Evolutionary conservation across 371 early-diverging fungal genomes (phyloP), one percentile per base, ranked within the genome.

Genomic region (Mucor lusitanicus): DNA sequence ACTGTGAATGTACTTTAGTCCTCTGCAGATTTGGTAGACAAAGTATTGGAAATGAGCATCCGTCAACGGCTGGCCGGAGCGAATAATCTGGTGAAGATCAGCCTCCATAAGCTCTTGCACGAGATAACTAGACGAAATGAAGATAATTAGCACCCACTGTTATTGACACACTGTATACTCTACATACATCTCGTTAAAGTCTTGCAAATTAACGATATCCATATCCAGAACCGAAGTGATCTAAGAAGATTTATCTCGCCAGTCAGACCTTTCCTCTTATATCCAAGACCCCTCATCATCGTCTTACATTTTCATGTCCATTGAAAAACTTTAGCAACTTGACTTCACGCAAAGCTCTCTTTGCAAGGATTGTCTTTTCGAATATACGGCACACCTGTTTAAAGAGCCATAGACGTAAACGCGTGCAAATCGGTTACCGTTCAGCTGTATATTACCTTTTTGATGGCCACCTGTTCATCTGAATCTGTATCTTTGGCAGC

Each of bases 1-100:
- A 28, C 95, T 95, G 76, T 99, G 99, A 63, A 99, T 97, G 78
- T 95, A 97, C 74, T 99, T 98, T 37, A 99, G 87, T 17, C 98
- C 99, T 60, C 97, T 89, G 72, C 94, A 95, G 63, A 97, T 92
- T 79, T 98, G 99, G 82, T 97, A 99, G 59, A 98, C 85, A 82
- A 99, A 99, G 82, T 96, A 97, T 85, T 99, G 98, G 77, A 91
- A 98, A 79, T 98, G 99, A 30, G 96, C 93, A 75, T 99, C 99
- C 1, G 96, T 96, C 72, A 99, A 83, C 6, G 95, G 90, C 79
- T 99, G 99, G 67, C 93, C 96, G 9, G 97, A 96, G 33, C 94
- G 91, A 74, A 99, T 97, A 69, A 99, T 97, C 70, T 96, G 98
- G 80, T 98, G 98, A 64, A 99, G 86, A 79, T 98, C 99, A 42